These are phyloP conservation scores for Trametes meyenii DNA, from an alignment of 768 basidiomycete genomes.

Conservation along the genomic window DNA sequence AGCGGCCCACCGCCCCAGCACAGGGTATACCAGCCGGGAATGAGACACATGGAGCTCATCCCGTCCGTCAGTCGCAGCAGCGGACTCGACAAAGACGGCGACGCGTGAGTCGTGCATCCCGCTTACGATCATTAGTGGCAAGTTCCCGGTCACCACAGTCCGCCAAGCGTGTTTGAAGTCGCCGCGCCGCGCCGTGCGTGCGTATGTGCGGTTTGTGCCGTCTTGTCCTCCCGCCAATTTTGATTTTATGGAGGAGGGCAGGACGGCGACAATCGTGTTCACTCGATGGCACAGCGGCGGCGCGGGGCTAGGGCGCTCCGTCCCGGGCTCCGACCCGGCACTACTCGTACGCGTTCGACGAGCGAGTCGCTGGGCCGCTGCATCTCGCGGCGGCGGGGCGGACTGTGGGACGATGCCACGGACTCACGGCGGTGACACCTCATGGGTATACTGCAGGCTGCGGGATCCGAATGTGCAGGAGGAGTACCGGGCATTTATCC, in stretches of 20 bases:
- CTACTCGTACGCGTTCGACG: too few relatives aligned
- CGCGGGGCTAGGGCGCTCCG: not conserved
- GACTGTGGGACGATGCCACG: too few relatives aligned
- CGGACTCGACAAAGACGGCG: slow-evolving; percentile 72
- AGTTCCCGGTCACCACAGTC: too few relatives aligned
- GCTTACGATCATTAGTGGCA: not conserved
- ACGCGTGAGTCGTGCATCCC: slow-evolving; percentile 55
- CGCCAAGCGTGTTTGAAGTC: not conserved
- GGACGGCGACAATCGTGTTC: not conserved
- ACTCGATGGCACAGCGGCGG: not conserved
- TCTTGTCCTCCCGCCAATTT: not conserved
- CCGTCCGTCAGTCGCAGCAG: slow-evolving; percentile 78
- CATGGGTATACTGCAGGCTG: slow-evolving; percentile 45
- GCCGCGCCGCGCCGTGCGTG: not conserved
- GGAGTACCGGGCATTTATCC: slow-evolving; percentile 66
- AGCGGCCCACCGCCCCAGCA: slow-evolving; percentile 1
- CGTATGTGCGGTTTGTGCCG: not conserved
- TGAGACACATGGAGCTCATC: slow-evolving; percentile 60
- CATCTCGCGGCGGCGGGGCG: too few relatives aligned
- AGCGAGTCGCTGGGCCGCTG: too few relatives aligned
- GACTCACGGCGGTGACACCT: slow-evolving; percentile 30
- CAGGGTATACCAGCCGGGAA: slow-evolving; percentile 27
- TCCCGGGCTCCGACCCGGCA: not conserved
- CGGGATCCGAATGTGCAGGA: slow-evolving; percentile 62
- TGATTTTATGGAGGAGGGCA: not conserved